Evolutionary conservation across 805 yeast species (phyloP).

Genomic region (Ogataea methanolica): DNA sequence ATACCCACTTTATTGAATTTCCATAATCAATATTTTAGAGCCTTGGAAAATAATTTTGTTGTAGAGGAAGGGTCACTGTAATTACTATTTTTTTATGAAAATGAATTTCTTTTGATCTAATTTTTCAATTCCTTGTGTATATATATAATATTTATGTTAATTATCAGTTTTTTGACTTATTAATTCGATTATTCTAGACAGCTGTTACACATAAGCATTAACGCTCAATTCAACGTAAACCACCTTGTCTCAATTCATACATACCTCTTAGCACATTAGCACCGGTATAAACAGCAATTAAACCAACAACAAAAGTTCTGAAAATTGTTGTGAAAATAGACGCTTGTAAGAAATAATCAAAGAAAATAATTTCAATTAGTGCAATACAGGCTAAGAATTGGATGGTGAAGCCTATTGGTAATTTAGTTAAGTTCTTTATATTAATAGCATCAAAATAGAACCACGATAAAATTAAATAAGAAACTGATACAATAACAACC

Average conservation of each 20-base stretch:
- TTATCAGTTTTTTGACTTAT: neutral
- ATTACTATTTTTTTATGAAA: neutral
- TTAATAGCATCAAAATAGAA: slow-evolving; percentile 31
- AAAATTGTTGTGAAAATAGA: slow-evolving; percentile 57
- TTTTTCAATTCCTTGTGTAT: neutral
- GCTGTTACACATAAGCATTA: too few relatives aligned
- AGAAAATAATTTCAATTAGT: slow-evolving; percentile 48
- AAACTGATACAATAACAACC: slow-evolving; percentile 37
- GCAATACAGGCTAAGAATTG: slow-evolving; percentile 45
- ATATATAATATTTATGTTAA: too few relatives aligned
- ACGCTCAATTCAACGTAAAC: slow-evolving; percentile 13
- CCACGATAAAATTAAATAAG: slow-evolving; percentile 41
- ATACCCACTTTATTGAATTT: slow-evolving; percentile 30
- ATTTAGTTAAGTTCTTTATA: slow-evolving; percentile 31
- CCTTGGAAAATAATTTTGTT: slow-evolving; percentile 47
- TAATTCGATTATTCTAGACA: neutral
- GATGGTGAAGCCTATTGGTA: slow-evolving; percentile 31
- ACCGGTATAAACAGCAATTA: slow-evolving; percentile 57
- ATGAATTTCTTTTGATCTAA: neutral
- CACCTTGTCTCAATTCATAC: slow-evolving; percentile 25
- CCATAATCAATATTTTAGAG: slow-evolving; percentile 50
- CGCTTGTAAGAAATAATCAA: slow-evolving; percentile 53
- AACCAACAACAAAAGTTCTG: slow-evolving; percentile 42
- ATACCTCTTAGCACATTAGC: slow-evolving; percentile 53
- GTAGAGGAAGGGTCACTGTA: slow-evolving; percentile 23